A percentile compares a stretch with the other conserved stretches of the same genome.
Conservation (phyloP, 2,329 filamentous ascomycete genomes). For the Colletotrichum trifolii region DNA sequence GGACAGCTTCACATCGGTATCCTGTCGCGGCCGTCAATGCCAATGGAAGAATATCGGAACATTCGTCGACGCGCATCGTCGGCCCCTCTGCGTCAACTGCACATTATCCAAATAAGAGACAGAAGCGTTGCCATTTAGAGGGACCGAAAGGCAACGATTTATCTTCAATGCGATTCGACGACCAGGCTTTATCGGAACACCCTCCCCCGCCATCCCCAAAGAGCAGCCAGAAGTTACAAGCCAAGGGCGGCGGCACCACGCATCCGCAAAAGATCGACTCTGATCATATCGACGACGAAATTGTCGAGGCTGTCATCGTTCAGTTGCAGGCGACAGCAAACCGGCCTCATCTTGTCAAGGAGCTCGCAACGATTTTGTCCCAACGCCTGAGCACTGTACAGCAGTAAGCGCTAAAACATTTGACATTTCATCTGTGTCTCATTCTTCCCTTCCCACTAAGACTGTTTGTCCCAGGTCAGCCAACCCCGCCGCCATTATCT, state of each 20-base stretch:
- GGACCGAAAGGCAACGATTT: constrained; percentile 41
- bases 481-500: constrained; percentile 95
- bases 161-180: constrained; percentile 39
- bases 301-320: constrained; percentile 89
- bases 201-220: constrained; percentile 69
- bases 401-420: constrained; percentile 74
- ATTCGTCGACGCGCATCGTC: constrained; percentile 32
- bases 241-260: not conserved
- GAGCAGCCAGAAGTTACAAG: not conserved
- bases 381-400: constrained; percentile 84
- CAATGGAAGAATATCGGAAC: constrained; percentile 37
- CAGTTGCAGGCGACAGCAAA: constrained; percentile 92
- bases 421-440: not conserved
- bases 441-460: constrained; percentile 14
- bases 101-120: constrained; percentile 69
- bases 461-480: constrained; percentile 75
- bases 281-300: constrained; percentile 90
- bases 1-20: constrained; percentile 70
- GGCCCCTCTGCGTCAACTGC: constrained; percentile 39
- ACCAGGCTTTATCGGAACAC: constrained; percentile 67
- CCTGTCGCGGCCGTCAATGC: constrained; percentile 56
- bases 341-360: constrained; percentile 92
- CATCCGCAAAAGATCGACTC: constrained; percentile 61
- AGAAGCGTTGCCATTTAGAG: constrained; percentile 80
- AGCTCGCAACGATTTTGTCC: constrained; percentile 84